These are phyloP conservation scores for Somion occarium DNA, from an alignment of 1,284 basidiomycete species.

Conservation along the genomic window DNA sequence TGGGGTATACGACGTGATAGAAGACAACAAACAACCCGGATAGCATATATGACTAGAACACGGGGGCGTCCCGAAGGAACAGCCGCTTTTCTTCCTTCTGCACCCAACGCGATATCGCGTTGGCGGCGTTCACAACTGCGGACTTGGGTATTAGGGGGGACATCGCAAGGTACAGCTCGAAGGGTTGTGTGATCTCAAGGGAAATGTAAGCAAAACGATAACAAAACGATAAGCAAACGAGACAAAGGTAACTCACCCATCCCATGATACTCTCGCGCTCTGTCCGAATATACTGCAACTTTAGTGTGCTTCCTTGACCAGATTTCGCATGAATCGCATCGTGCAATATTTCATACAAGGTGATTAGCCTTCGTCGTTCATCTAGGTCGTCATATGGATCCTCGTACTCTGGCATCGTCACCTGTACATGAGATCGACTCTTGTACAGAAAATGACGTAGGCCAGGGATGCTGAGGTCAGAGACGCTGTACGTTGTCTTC, in stretches of 20 bases:
- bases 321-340: constrained; percentile 85
- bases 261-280: constrained; percentile 86
- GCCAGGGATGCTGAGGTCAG: constrained; percentile 79
- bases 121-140: constrained; percentile 82
- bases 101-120: constrained; percentile 87
- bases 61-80: constrained; percentile 85
- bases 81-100: constrained; percentile 79
- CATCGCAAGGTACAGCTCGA: constrained; percentile 86
- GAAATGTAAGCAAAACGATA: constrained; percentile 2
- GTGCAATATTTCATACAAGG: constrained; percentile 80
- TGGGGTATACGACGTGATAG: too few relatives aligned
- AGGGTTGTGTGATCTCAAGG: constrained; percentile 81
- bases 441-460: constrained; percentile 95
- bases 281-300: constrained; percentile 82
- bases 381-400: constrained; percentile 69
- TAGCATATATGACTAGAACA: constrained; percentile 68
- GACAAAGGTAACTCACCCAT: constrained; percentile 56
- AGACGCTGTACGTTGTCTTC: constrained; percentile 58
- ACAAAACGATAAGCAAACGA: background rate
- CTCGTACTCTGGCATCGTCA: constrained; percentile 80
- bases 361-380: constrained; percentile 64
- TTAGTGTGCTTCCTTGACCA: constrained; percentile 68
- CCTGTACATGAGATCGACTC: constrained; percentile 81
- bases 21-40: too few relatives aligned
- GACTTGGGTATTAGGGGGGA: constrained; percentile 84